Conservation (phyloP, 2,329 filamentous ascomycete genomes). For the Stenocarpella maydis region DNA sequence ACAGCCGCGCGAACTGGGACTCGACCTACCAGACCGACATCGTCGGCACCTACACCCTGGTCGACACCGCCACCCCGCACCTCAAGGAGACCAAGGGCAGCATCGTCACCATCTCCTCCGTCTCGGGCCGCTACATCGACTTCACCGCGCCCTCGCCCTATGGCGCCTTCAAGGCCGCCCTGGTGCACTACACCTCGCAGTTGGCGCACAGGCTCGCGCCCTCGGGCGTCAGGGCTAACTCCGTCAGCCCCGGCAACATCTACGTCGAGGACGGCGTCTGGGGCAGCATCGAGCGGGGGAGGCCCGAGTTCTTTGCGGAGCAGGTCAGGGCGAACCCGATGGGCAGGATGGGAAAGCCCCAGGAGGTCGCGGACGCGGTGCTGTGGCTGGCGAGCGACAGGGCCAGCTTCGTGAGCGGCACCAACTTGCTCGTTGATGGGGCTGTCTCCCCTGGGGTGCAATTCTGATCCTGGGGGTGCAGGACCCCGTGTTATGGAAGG, state of each 20-base stretch:
- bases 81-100: slow-evolving; percentile 46
- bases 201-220: slow-evolving; percentile 46
- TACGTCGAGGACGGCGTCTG: slow-evolving; percentile 48
- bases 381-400: slow-evolving; percentile 36
- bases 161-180: slow-evolving; percentile 46
- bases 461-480: slow-evolving; percentile 18
- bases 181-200: slow-evolving; percentile 47
- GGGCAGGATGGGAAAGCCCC: slow-evolving; percentile 37
- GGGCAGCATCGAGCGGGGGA: slow-evolving; percentile 44
- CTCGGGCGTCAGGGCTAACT: slow-evolving; percentile 47
- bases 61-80: slow-evolving; percentile 44
- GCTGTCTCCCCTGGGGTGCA: slow-evolving; percentile 36
- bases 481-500: no score
- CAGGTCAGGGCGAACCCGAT: slow-evolving; percentile 37
- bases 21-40: slow-evolving; percentile 45
- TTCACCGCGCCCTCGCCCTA: slow-evolving; percentile 48
- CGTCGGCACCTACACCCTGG: slow-evolving; percentile 44
- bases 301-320: slow-evolving; percentile 42
- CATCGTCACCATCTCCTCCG: slow-evolving; percentile 47
- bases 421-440: slow-evolving; percentile 38
- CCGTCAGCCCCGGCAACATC: slow-evolving; percentile 47
- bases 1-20: slow-evolving; percentile 41
- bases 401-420: slow-evolving; percentile 36
- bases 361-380: slow-evolving; percentile 39
- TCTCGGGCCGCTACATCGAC: slow-evolving; percentile 47